Evolutionary conservation across 208 protist species (phyloP), one percentile per base, ranked within the genome.

Genomic region (Acanthamoeba polyphaga): DNA sequence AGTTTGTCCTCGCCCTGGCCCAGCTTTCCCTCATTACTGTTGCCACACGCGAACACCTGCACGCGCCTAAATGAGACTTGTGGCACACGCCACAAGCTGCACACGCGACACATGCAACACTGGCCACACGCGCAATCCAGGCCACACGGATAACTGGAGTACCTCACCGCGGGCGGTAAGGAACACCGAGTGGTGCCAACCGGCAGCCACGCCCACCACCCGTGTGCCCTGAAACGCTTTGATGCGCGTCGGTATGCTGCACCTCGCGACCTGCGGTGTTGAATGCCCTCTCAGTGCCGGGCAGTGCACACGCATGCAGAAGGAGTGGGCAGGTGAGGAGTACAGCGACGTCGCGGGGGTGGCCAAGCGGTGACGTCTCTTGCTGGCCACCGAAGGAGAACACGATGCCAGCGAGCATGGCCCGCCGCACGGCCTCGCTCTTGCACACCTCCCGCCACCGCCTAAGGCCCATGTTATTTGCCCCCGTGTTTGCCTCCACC

Each of bases 181-280:
- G 66, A 74, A 74, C 66, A 74, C n/a, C 9, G 66, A 74, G 66
- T 74, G 66, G 17, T 74, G 66, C 66, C 66, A 74, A 9, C 66
- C 66, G n/a, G 66, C 66, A 12, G 66, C 66, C 12, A 74, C 66
- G 19, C 19, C 5, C 66, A 29, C 24, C 5, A 74, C 29, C 8
- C 66, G 66, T 9, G 49, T 29, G 66, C 29, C 29, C 8, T 74
- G 17, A 74, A 74, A 74, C n/a, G 66, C 66, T 12, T 24, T n/a
- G 3, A 74, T 74, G n/a, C 66, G 66, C n/a, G 38, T 38, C 1
- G 38, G 38, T 38, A 3, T 38, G 38, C 38, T 38, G 38, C 38
- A 38, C 3, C 38, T 38, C 38, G 38, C 38, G 38, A 38, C 38
- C 38, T 38, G 38, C 38, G 38, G 38, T 38, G 38, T 3, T n/a